These are phyloP conservation scores for Dictyostelium brefeldianum DNA, from an alignment of 78 protist species.

Conservation along the genomic window DNA sequence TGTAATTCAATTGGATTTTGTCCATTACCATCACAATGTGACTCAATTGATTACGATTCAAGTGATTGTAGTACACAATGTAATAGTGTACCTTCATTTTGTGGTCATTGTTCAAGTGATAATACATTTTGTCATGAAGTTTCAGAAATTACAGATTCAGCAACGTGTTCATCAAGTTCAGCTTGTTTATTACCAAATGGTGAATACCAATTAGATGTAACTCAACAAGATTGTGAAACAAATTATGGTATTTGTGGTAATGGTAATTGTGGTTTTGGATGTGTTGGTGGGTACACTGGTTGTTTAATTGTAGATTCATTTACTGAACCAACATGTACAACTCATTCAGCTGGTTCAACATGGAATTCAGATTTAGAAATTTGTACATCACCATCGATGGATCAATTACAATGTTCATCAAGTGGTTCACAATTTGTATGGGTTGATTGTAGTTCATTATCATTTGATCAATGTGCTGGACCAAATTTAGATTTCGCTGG, in stretches of 20 bases:
- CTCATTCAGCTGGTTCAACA: background rate
- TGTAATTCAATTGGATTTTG: background rate
- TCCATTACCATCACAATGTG: background rate
- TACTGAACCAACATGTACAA: background rate
- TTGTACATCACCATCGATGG: background rate
- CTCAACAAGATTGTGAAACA: slow-evolving; percentile 3
- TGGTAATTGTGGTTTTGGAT: slow-evolving; percentile 27
- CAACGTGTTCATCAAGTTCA: background rate
- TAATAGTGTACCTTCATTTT: background rate
- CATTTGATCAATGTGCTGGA: background rate
- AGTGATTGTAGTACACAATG: background rate
- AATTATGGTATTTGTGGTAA: background rate
- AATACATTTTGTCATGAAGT: background rate
- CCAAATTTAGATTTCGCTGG: background rate
- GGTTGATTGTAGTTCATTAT: background rate
- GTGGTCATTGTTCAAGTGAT: slow-evolving; percentile 58
- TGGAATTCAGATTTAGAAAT: background rate
- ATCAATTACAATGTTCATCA: background rate
- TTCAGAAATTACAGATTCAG: background rate
- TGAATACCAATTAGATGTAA: background rate
- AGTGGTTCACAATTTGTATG: background rate
- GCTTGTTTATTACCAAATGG: background rate
- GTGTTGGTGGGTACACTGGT: slow-evolving; percentile 4
- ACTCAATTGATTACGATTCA: no score
- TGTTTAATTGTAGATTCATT: background rate